These are phyloP conservation scores for Grigorovia yakushimaensis DNA, from an alignment of 805 yeast species.

Conservation along the genomic window DNA sequence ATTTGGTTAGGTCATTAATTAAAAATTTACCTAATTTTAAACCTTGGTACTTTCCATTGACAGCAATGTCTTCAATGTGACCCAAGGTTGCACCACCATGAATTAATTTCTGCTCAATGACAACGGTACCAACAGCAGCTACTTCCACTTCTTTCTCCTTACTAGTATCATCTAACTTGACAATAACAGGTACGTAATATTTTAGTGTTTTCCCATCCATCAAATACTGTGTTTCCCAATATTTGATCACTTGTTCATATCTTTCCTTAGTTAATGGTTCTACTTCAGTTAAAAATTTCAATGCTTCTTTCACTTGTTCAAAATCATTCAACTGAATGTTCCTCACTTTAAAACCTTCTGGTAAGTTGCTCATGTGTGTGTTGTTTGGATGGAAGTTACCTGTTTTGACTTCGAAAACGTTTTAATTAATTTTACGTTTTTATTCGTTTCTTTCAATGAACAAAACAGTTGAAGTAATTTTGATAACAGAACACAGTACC, in stretches of 20 bases:
- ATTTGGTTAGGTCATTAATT: constrained; percentile 48
- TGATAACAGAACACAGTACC: no score
- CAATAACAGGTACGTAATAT: constrained; percentile 64
- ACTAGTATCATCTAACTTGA: constrained; percentile 33
- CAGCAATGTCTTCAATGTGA: constrained; percentile 92
- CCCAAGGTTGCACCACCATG: constrained; percentile 83
- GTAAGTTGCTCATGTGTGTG: not conserved
- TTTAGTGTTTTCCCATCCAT: constrained; percentile 23
- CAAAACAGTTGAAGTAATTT: no score
- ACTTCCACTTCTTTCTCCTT: constrained; percentile 36
- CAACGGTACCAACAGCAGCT: constrained; percentile 76
- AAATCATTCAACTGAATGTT: constrained; percentile 47
- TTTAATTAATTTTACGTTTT: no score
- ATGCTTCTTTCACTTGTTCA: constrained; percentile 47
- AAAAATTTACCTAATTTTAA: constrained; percentile 63
- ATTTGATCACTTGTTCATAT: constrained; percentile 42
- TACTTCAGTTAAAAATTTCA: constrained; percentile 69
- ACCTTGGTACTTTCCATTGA: constrained; percentile 67
- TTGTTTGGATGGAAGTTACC: not conserved
- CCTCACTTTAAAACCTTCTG: constrained; percentile 51
- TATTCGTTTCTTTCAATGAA: no score
- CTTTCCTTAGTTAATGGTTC: constrained; percentile 51
- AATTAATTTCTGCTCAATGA: constrained; percentile 74
- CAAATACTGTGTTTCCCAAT: constrained; percentile 42
- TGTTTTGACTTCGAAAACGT: not conserved